Base-by-base conservation (phyloP, 176 grass and related monocot genomes). In the Lolium perenne region DNA sequence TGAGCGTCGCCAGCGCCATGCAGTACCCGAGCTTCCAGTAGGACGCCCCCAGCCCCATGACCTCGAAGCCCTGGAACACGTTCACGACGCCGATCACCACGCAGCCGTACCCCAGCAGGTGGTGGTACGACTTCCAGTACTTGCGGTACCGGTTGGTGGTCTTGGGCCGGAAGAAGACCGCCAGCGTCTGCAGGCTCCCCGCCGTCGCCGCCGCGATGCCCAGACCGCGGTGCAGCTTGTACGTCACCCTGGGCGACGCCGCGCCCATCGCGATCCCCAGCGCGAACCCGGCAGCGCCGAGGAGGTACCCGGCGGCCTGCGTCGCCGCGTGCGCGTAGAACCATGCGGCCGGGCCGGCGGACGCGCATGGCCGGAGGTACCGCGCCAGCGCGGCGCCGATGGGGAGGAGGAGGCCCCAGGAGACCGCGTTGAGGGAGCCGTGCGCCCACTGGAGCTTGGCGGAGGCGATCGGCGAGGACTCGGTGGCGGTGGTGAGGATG, bases 101-200 rank as follows among this genome's bases (percentile, higher is more conserved):
- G 88, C 90, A 96, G 45, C 97, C 92, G 80, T 99, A 99, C 2
- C 97, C 97, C 0, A 99, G 82, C 48, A 99, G 92, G 85, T 99
- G 97, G 94, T 99, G 97, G 90, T 99, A 99, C 76, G 97, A 99
- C 86, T 99, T 99, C 97, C 97, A 99, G 86, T 99, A 99, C 78
- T 99, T 99, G 45, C 97, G 86, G 90, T 89, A 99, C 66, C 86
- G 79, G 90, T 99, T 94, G 16, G 97, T 99, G 50, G 97, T 97
- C 94, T 96, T 96, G 40, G 94, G 97, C 82, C 90, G 84, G 92
- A 99, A 94, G 53, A 99, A 75, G 48, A 99, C n/a, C 38, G 97
- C 97, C 59, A 93, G 90, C 49, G 90, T 86, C 92, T 99, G 97
- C 82, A 96, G 87, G 49, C 94, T 95, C 11, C 94, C 97, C 10